phyloP scores from a whole-genome alignment of 108 stramenopile genomes.

The Nitzschia palea region DNA sequence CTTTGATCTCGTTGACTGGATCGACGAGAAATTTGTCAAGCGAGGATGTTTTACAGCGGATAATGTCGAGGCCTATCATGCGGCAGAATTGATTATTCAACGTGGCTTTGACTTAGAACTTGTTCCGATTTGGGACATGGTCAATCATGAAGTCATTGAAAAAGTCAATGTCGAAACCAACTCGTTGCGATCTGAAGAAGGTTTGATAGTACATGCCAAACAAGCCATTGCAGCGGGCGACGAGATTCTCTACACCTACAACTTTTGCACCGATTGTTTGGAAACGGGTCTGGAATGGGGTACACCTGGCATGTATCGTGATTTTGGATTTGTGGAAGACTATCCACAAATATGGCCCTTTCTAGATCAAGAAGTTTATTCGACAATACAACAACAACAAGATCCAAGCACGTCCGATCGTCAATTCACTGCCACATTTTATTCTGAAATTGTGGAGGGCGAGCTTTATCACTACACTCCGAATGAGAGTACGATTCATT shows the following conservation, averaged over 20 bases:
- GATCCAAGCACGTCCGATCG: no score
- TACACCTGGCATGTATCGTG: constrained; percentile 31
- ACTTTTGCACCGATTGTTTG: constrained; percentile 19
- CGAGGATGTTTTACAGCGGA: not conserved
- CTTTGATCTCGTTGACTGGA: constrained; percentile 12
- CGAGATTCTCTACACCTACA: constrained; percentile 2
- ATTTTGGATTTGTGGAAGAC: constrained; percentile 38
- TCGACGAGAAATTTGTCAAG: not conserved
- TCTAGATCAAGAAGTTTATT: not conserved
- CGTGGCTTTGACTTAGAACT: constrained; percentile 27
- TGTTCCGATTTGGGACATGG: constrained; percentile 63
- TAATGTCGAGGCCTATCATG: not conserved
- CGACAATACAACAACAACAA: not conserved
- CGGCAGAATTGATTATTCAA: constrained; percentile 6
- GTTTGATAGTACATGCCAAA: not conserved
- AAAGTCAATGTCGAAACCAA: constrained; percentile 26
- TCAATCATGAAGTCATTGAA: constrained; percentile 48
- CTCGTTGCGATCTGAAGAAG: not conserved
- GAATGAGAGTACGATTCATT: no score
- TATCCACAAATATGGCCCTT: constrained; percentile 21
- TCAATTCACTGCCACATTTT: no score
- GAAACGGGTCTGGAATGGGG: constrained; percentile 6
- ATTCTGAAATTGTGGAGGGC: no score
- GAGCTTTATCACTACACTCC: no score
- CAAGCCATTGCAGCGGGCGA: not conserved